A percentile compares a stretch with the other conserved stretches of the same genome.
Evolutionary conservation across 192 early-diverging fungal species (phyloP).

Genomic region (Cladochytrium replicatum): DNA sequence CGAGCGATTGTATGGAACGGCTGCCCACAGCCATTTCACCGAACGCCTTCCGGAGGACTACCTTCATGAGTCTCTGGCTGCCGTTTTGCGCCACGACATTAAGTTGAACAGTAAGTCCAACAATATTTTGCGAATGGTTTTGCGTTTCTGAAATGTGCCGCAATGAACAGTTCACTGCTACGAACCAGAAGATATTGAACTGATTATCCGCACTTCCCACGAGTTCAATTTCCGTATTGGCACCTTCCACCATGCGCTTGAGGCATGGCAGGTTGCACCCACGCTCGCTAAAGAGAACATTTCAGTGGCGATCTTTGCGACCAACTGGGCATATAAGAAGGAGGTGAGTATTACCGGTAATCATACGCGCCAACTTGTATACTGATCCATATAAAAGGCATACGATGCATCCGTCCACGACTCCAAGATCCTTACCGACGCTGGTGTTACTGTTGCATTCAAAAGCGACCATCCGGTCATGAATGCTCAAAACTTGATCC

Average conservation of each 20-base stretch:
- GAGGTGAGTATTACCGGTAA: too few species aligned
- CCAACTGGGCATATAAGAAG: slow-evolving; percentile 36
- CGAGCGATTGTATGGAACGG: slow-evolving; percentile 14
- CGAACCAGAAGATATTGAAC: slow-evolving; percentile 57
- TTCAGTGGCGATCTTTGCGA: slow-evolving; percentile 60
- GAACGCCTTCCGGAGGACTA: slow-evolving; percentile 51
- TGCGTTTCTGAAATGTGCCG: too few species aligned
- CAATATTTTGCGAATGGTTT: slow-evolving; percentile 33
- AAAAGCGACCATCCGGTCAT: slow-evolving; percentile 73
- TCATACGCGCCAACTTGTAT: too few species aligned
- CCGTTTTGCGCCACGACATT: slow-evolving; percentile 58
- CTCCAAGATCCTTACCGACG: slow-evolving; percentile 51
- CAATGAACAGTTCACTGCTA: background rate
- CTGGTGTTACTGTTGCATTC: slow-evolving; percentile 61
- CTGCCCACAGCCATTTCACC: slow-evolving; percentile 26
- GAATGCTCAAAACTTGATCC: too few species aligned
- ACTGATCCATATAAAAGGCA: slow-evolving; percentile 70
- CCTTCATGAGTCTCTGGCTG: slow-evolving; percentile 49
- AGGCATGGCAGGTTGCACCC: slow-evolving; percentile 59
- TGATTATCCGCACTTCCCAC: slow-evolving; percentile 56
- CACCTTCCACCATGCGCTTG: slow-evolving; percentile 71
- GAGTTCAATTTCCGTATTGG: slow-evolving; percentile 66
- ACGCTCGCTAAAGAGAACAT: slow-evolving; percentile 52
- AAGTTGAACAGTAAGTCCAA: slow-evolving; percentile 61
- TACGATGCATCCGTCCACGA: slow-evolving; percentile 51